Percentiles rank a stretch among this genome's conserved stretches.
Conservation (phyloP, 306 rosid species). For the Fagus sylvatica region DNA sequence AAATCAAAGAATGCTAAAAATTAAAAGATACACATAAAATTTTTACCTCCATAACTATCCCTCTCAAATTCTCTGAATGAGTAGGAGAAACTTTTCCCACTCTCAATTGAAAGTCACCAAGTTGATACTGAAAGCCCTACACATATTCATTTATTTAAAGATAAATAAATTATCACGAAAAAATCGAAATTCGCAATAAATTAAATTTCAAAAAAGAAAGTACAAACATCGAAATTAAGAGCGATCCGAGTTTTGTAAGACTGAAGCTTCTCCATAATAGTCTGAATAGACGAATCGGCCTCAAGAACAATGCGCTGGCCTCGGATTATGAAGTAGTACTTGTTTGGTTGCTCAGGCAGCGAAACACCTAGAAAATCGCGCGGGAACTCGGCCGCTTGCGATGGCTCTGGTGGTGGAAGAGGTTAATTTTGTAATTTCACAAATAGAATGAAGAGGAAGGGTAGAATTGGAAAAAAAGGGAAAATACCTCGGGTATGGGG, state of each 20-base stretch:
- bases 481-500: slow-evolving; percentile 74
- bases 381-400: slow-evolving; percentile 51
- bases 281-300: slow-evolving; percentile 75
- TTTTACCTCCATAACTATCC: slow-evolving; percentile 85
- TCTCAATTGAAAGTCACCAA: slow-evolving; percentile 81
- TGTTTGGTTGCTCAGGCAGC: slow-evolving; percentile 74
- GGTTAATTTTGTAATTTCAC: too few relatives aligned
- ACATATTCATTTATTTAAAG: not conserved
- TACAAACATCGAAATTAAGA: slow-evolving; percentile 69
- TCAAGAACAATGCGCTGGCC: slow-evolving; percentile 71
- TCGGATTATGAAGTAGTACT: slow-evolving; percentile 77
- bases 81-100: slow-evolving; percentile 77
- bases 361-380: slow-evolving; percentile 81
- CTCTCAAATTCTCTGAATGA: slow-evolving; percentile 75
- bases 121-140: slow-evolving; percentile 64
- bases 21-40: too few relatives aligned
- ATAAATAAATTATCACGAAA: not conserved
- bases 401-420: slow-evolving; percentile 39
- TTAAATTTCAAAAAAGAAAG: not conserved
- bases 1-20: too few relatives aligned
- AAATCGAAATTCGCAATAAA: not conserved
- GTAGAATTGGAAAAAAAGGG: not conserved
- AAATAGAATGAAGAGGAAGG: not conserved
- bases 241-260: slow-evolving; percentile 79
- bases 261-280: slow-evolving; percentile 90